These are phyloP conservation scores for Rhizomucor miehei DNA, from an alignment of 371 early-diverging fungal species.

Conservation along the genomic window DNA sequence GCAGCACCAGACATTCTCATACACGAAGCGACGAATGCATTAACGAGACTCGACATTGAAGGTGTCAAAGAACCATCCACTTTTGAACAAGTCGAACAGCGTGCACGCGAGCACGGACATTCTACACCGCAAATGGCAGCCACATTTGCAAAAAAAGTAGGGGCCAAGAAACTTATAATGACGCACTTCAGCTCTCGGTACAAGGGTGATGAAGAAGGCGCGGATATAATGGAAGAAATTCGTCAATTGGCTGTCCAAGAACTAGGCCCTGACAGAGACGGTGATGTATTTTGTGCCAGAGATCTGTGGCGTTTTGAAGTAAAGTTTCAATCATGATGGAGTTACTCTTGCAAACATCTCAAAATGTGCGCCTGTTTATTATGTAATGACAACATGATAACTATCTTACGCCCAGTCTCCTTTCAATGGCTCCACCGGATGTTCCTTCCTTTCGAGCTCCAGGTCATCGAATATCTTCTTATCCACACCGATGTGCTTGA, in stretches of 20 bases:
- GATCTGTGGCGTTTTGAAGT: constrained; percentile 46
- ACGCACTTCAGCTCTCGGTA: constrained; percentile 64
- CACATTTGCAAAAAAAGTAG: constrained; percentile 35
- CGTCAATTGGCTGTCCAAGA: constrained; percentile 33
- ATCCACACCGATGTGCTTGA: constrained; percentile 18
- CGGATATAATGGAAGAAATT: constrained; percentile 56
- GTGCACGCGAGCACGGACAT: constrained; percentile 52
- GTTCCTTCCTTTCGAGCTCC: constrained; percentile 13
- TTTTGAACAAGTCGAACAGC: constrained; percentile 29
- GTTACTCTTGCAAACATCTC: no score
- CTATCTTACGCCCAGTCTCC: constrained; percentile 35
- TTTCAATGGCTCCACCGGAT: constrained; percentile 27
- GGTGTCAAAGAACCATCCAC: constrained; percentile 9
- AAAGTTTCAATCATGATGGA: constrained; percentile 4
- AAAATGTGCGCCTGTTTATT: no score
- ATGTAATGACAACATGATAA: no score
- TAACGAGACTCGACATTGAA: constrained; percentile 31
- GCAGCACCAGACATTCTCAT: constrained; percentile 32
- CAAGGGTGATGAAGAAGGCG: constrained; percentile 45
- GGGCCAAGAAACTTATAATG: constrained; percentile 43
- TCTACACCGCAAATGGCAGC: constrained; percentile 69
- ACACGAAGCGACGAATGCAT: constrained; percentile 65
- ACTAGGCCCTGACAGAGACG: constrained; percentile 33
- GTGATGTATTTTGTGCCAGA: constrained; percentile 40
- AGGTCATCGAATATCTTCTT: constrained; percentile 25